Evolutionary conservation across 208 protist genomes (phyloP).

Genomic region (Leishmania amazonensis): DNA sequence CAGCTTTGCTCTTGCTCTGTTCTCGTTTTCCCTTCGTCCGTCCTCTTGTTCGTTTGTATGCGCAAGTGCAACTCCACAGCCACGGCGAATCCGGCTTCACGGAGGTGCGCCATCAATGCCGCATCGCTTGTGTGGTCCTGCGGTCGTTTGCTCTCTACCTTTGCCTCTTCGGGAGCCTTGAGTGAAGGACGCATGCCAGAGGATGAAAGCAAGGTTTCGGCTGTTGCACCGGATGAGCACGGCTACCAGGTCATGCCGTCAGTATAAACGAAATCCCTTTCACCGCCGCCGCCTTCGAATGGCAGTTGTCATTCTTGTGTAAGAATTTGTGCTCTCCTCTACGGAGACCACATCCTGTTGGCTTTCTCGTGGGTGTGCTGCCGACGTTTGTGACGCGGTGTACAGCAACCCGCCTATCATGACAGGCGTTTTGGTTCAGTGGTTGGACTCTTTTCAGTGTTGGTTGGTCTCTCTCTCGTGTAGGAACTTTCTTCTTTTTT

Average conservation of each 20-base stretch:
- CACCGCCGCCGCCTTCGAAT: not conserved
- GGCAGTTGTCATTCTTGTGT: not conserved
- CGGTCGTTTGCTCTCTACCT: not conserved
- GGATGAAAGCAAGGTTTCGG: not conserved
- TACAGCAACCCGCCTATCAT: not conserved
- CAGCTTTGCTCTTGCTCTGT: not conserved
- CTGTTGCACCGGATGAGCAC: not conserved
- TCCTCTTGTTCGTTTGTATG: not conserved
- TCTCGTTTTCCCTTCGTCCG: not conserved
- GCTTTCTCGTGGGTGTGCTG: not conserved
- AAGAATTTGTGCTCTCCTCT: not conserved
- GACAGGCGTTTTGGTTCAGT: not conserved
- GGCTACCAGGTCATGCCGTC: no score
- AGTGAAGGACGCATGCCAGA: not conserved
- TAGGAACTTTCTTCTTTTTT: not conserved
- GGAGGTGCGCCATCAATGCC: not conserved
- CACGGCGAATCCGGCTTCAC: not conserved
- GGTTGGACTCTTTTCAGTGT: not conserved
- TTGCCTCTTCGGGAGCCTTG: not conserved
- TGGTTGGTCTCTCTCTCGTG: not conserved
- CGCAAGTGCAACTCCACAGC: not conserved
- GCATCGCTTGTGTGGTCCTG: not conserved
- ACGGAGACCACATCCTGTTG: not conserved
- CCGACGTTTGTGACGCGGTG: not conserved
- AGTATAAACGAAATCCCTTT: no score